Percentiles rank a stretch among this genome's conserved stretches.
phyloP scores from a whole-genome alignment of 2,329 filamentous ascomycete species.

The Alternaria arbusti region DNA sequence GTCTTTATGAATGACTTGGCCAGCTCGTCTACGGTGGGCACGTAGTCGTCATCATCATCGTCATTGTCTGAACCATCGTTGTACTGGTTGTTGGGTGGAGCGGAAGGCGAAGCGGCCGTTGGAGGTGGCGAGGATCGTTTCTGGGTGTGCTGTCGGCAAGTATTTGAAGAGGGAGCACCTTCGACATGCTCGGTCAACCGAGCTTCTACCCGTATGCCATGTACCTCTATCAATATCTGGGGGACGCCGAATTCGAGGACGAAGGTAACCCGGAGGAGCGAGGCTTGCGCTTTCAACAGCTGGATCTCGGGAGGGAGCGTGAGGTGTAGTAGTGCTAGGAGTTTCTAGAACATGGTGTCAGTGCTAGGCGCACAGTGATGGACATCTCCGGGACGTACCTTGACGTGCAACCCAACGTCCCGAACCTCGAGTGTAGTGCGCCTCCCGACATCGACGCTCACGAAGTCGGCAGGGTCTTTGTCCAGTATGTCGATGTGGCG shows the following conservation, averaged over 20 bases:
- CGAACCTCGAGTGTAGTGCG: slow-evolving; percentile 84
- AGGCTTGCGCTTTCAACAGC: slow-evolving; percentile 75
- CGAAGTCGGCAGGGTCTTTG: slow-evolving; percentile 82
- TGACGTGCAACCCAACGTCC: slow-evolving; percentile 80
- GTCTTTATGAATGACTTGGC: slow-evolving; percentile 80
- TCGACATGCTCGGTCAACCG: slow-evolving; percentile 27
- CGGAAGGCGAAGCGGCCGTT: slow-evolving; percentile 15
- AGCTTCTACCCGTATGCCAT: slow-evolving; percentile 76
- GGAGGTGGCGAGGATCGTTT: slow-evolving; percentile 12
- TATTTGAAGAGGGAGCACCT: slow-evolving; percentile 6
- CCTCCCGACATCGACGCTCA: slow-evolving; percentile 83
- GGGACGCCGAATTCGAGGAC: slow-evolving; percentile 88
- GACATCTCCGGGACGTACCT: slow-evolving; percentile 60
- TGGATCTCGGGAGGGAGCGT: slow-evolving; percentile 68
- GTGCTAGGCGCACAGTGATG: slow-evolving; percentile 1
- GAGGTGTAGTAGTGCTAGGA: slow-evolving; percentile 75
- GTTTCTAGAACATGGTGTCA: slow-evolving; percentile 66
- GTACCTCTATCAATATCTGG: slow-evolving; percentile 80
- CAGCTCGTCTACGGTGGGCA: slow-evolving; percentile 75
- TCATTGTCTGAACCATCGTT: slow-evolving; percentile 39
- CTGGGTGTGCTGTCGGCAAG: slow-evolving; percentile 7
- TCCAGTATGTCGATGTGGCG: slow-evolving; percentile 86
- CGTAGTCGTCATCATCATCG: slow-evolving; percentile 45
- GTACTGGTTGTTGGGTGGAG: slow-evolving; percentile 10
- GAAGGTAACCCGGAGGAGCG: slow-evolving; percentile 79